Base-by-base conservation (phyloP, 768 basidiomycete species). In the Podaxis mareebaensis region DNA sequence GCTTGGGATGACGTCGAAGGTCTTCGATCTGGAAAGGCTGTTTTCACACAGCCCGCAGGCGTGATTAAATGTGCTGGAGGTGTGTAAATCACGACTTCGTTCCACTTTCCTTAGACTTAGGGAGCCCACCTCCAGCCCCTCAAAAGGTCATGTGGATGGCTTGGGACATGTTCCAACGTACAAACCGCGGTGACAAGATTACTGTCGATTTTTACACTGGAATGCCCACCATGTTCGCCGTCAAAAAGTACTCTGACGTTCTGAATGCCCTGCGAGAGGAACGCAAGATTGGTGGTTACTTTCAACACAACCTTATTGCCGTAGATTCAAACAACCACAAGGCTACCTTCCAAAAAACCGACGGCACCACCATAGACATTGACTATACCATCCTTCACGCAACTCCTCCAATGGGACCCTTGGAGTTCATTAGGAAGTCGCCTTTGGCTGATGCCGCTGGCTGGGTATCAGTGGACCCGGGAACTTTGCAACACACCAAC, bases 111-210 rank as follows among this genome's bases (percentile, higher is more conserved):
- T 15, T 44, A 30, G 44, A 58, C 58, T 65, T n/a, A 56, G 53
- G 53, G 15, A 33, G 10, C 33, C 8, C 33, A 66, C 55, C 28
- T 46, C 22, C 67, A 92, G 91, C 89, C 15, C 91, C 92, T 20
- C 92, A 94, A 72, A 95, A 96, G 76, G 91, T 95, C 59, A 95
- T 96, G 92, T 96, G 94, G 93, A 93, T 95, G 91, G 91, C 92
- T 52, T 94, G 92, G 92, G 92, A 95, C 71, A 79, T 87, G 53
- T 93, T 83, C 73, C 81, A 82, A 61, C 80, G 74, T 70, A 90
- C 90, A 10, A 80, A 81, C 2, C 83, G 90, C 20, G 72, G 77
- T 15, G 79, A 82, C 54, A 79, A 83, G 53, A 81, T 91, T 67
- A 79, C 85, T 56, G 71, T 91, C 65, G 85, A 92, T 63, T 96